These are phyloP conservation scores for Coffea eugenioides DNA, from an alignment of 257 asterid species.

Conservation along the genomic window DNA sequence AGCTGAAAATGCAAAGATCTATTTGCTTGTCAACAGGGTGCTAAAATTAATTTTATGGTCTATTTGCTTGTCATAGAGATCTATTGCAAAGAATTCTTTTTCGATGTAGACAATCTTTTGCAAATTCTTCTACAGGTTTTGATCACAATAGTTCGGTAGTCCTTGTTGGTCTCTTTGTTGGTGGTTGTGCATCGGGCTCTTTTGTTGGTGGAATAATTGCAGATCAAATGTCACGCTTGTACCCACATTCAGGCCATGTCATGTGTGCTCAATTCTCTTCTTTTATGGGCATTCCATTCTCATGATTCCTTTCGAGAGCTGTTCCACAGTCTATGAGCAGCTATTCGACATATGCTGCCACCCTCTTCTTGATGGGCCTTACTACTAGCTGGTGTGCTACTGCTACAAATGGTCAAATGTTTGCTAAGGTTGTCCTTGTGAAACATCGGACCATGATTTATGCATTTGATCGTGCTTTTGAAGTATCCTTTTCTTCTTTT, in stretches of 20 bases:
- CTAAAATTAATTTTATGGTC: background rate
- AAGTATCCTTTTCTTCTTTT: slow-evolving; percentile 84
- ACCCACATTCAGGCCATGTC: slow-evolving; percentile 77
- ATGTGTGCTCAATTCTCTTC: slow-evolving; percentile 94
- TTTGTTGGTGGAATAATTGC: slow-evolving; percentile 88
- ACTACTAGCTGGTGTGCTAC: slow-evolving; percentile 93
- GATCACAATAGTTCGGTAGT: slow-evolving; percentile 87
- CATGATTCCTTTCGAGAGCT: slow-evolving; percentile 63
- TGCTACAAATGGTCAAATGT: slow-evolving; percentile 91
- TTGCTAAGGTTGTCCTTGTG: slow-evolving; percentile 94
- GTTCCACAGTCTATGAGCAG: slow-evolving; percentile 66
- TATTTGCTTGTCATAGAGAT: background rate
- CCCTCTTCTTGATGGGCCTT: slow-evolving; percentile 85
- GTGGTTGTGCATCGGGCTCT: slow-evolving; percentile 90
- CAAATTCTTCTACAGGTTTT: slow-evolving; percentile 53
- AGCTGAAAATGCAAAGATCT: no score
- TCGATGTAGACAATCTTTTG: background rate
- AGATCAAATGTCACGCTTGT: slow-evolving; percentile 56
- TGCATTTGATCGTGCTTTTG: slow-evolving; percentile 92
- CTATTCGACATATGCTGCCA: slow-evolving; percentile 58
- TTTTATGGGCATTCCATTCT: slow-evolving; percentile 91
- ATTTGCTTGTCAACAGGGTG: background rate
- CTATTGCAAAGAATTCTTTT: background rate
- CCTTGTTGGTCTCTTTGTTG: slow-evolving; percentile 77
- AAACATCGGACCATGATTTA: slow-evolving; percentile 24